Evolutionary conservation across 371 early-diverging fungal genomes (phyloP).

Genomic region (Apophysomyces trapeziformis): DNA sequence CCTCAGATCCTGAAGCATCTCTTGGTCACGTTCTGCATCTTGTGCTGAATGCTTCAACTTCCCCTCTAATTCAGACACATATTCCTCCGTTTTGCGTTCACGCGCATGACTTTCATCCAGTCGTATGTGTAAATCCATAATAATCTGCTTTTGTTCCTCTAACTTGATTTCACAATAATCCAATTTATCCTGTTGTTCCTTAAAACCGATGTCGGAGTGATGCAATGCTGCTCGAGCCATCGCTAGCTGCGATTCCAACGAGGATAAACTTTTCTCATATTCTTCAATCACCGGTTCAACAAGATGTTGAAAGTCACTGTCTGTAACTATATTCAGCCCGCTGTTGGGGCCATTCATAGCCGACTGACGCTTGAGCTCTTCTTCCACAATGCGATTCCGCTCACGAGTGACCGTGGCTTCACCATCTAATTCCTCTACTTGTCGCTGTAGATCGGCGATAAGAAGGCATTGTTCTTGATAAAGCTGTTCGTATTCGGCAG

Average conservation of each 20-base stretch:
- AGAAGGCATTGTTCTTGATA: constrained; percentile 39
- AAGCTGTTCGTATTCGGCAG: constrained; percentile 21
- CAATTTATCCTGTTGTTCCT: constrained; percentile 55
- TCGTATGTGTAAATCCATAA: constrained; percentile 33
- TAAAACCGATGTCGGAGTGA: constrained; percentile 53
- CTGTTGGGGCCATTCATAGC: neutral
- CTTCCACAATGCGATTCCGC: constrained; percentile 34
- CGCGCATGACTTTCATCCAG: constrained; percentile 40
- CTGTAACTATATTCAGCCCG: neutral
- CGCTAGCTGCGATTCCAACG: constrained; percentile 61
- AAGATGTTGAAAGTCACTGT: constrained; percentile 58
- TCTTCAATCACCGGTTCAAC: constrained; percentile 77
- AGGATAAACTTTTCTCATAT: constrained; percentile 66
- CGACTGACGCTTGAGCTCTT: constrained; percentile 18
- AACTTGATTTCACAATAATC: constrained; percentile 36
- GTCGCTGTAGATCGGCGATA: constrained; percentile 47
- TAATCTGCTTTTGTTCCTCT: constrained; percentile 42
- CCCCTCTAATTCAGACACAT: constrained; percentile 51
- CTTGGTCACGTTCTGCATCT: constrained; percentile 43
- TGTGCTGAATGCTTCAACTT: constrained; percentile 45
- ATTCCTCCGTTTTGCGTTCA: constrained; percentile 42
- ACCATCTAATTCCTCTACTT: constrained; percentile 48
- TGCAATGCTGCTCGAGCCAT: constrained; percentile 58
- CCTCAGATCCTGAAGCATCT: constrained; percentile 41
- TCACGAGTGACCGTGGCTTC: constrained; percentile 40